phyloP scores from a whole-genome alignment of 2,329 filamentous ascomycete genomes.

The Epichloe sp. region DNA sequence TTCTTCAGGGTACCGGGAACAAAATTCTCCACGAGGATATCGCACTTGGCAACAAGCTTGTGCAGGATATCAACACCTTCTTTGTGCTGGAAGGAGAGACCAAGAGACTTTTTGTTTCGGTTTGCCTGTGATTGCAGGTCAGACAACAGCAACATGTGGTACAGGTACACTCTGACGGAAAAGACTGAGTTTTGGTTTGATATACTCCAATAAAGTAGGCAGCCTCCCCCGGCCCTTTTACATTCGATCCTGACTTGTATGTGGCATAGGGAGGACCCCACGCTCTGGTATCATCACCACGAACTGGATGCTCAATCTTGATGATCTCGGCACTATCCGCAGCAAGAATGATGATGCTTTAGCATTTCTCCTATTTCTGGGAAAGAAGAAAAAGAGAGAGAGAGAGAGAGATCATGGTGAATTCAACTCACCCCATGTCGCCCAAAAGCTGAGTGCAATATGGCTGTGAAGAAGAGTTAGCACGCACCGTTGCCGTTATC shows the following conservation, averaged over 20 bases:
- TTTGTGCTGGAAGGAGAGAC: conserved; percentile 76
- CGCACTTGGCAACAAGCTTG: conserved; percentile 68
- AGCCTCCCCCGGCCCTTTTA: conserved; percentile 70
- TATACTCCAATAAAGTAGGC: conserved; percentile 87
- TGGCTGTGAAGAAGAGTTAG: conserved; percentile 44
- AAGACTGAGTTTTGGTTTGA: background rate
- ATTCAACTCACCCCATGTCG: conserved; percentile 66
- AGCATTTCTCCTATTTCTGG: background rate
- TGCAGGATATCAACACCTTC: conserved; percentile 79
- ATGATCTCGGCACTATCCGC: conserved; percentile 73
- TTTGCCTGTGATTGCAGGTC: conserved; percentile 50
- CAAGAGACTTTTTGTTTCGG: conserved; percentile 92
- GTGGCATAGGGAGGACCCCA: conserved; percentile 93
- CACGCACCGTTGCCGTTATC: background rate
- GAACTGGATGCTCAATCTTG: conserved; percentile 86
- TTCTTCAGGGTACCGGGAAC: conserved; percentile 80
- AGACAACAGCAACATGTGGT: background rate
- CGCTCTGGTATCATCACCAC: conserved; percentile 86
- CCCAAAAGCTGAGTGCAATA: conserved; percentile 96
- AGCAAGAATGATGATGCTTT: background rate
- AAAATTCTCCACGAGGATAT: conserved; percentile 95
- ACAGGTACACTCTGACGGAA: background rate
- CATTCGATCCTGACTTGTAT: conserved; percentile 48
- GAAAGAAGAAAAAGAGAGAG: background rate
- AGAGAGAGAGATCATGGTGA: too few relatives aligned